Evolutionary conservation across 2,329 filamentous ascomycete species (phyloP).

Genomic region (Elsinoe ampelina): DNA sequence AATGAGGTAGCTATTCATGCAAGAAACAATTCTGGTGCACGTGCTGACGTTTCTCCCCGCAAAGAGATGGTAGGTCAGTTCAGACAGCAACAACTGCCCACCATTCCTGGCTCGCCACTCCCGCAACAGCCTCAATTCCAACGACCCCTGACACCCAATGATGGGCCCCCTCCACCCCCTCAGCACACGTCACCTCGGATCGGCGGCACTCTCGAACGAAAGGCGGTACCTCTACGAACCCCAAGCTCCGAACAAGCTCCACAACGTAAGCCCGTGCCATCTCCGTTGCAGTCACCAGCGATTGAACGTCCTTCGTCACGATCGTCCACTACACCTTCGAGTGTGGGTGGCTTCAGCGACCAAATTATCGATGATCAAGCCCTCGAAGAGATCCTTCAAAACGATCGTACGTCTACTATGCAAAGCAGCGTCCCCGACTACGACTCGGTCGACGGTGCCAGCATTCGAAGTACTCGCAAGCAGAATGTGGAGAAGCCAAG

Average conservation of each 20-base stretch:
- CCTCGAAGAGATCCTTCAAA: constrained; percentile 30
- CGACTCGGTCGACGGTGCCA: constrained; percentile 67
- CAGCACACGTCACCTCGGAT: constrained; percentile 15
- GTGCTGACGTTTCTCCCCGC: constrained; percentile 47
- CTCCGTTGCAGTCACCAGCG: constrained; percentile 2
- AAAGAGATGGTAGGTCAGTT: constrained; percentile 31
- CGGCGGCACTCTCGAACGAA: not conserved
- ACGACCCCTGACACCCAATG: not conserved
- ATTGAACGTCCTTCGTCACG: constrained; percentile 8
- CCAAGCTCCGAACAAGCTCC: constrained; percentile 18
- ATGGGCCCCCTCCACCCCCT: constrained; percentile 23
- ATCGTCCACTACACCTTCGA: constrained; percentile 23
- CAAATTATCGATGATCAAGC: constrained; percentile 37
- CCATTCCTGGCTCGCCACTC: constrained; percentile 38
- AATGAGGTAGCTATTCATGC: constrained; percentile 34
- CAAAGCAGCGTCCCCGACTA: constrained; percentile 49
- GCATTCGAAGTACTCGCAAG: constrained; percentile 42
- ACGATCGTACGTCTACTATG: constrained; percentile 24
- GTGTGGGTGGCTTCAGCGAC: constrained; percentile 35
- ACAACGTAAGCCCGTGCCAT: constrained; percentile 22
- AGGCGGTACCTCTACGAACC: not conserved
- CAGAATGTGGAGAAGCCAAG: constrained; percentile 57
- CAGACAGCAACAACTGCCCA: constrained; percentile 29
- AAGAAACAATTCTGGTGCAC: constrained; percentile 30
- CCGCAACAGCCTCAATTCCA: constrained; percentile 30